Base-by-base conservation (phyloP, 2,329 filamentous ascomycete genomes). In the Ophiostoma australiae region DNA sequence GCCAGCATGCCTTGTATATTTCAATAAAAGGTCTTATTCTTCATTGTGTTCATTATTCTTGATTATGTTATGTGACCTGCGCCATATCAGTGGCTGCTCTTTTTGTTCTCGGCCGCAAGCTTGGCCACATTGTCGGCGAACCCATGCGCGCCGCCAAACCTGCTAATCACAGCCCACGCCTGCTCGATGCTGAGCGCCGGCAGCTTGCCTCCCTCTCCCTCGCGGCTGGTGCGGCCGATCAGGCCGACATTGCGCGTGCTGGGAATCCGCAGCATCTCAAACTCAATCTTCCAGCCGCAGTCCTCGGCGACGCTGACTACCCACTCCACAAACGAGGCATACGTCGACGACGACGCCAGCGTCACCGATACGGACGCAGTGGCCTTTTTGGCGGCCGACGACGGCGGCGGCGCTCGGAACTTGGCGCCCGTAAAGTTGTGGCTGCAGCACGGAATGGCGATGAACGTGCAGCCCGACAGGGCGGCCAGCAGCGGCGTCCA, bases 381-480 rank as follows among this genome's bases (percentile, higher is more conserved):
- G 17, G 91, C 90, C 37, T 67, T 55, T 74, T 85, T 84, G 67
- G 78, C 77, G 75, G 82, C 83, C 70, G 83, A 80, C 69, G 69
- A 41, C 1, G 86, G 86, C 10, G 83, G 81, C 10, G 85, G 84
- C 20, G 91, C 90, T 23, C 95, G 89, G 78, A 90, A 95, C 72
- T 81, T 84, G 33, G 87, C 86, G 1, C 95, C 95, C 0, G 89
- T 88, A 1, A 99, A 87, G 72, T 91, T 86, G 81, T 98, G 93
- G 74, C 92, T 97, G 81, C 95, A 99, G 82, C 95, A 99, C 1
- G 95, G 95, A 65, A 99, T 97, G 75, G 92, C 91, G 73, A 99
- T 88, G 79, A 97, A 99, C 0, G 93, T 91, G 13, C 90, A 91
- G 1, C 86, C 81, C 0, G 90, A 93, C 1, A 93, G 82, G 7